Evolutionary conservation across 768 basidiomycete genomes (phyloP).

Genomic region (Hysterangium stoloniferum): DNA sequence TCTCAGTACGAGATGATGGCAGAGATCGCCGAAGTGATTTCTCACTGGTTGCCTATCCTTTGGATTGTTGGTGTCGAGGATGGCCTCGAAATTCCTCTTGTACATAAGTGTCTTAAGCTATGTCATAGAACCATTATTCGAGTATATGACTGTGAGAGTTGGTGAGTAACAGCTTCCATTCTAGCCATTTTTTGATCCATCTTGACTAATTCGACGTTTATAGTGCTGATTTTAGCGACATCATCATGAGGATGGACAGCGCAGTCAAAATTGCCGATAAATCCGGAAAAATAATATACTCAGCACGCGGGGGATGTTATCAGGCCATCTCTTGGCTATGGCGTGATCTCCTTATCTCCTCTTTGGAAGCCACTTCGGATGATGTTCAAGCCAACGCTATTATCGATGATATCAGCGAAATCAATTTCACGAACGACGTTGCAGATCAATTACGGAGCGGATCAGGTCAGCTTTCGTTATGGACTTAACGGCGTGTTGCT

Average conservation of each 20-base stretch:
- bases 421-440: background rate
- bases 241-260: background rate
- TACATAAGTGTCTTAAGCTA: background rate
- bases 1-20: background rate
- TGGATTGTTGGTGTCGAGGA: constrained; percentile 1
- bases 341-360: background rate
- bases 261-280: background rate
- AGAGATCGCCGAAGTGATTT: background rate
- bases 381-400: background rate
- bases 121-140: background rate
- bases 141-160: background rate
- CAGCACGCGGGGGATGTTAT: background rate
- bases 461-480: too few relatives aligned
- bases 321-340: background rate
- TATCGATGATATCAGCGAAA: background rate
- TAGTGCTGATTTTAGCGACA: background rate
- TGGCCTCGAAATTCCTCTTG: background rate
- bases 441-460: background rate
- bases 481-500: too few relatives aligned
- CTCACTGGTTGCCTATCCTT: background rate
- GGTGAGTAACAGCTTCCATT: too few relatives aligned
- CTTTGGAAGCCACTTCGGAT: background rate
- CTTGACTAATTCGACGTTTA: too few relatives aligned
- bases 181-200: too few relatives aligned
- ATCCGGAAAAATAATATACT: background rate